Base-by-base conservation (phyloP, 106 monocot genomes). In the Posidonia australis region DNA sequence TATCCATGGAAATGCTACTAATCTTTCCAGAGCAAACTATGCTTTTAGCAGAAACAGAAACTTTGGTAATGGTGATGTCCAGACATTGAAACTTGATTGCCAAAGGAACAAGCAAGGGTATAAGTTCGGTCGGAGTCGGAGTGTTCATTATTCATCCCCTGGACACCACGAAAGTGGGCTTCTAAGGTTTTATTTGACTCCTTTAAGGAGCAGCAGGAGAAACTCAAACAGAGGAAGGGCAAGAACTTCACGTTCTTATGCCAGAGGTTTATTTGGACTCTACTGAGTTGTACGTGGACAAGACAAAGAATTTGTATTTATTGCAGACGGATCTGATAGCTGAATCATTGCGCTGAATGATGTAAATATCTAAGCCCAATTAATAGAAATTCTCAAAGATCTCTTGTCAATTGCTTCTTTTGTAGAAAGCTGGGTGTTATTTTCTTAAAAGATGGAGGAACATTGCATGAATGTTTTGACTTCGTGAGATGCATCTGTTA, bases 151-250 rank as follows among this genome's bases (percentile, higher is more conserved):
- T 48, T 80, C 80, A 18, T 87, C 96, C 32, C 90, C 86, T 20
- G 78, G 84, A 0, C 87, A 81, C 44, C 18, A 87, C 31, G 96
- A 96, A 45, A 96, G 74, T 72, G 96, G 96, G 23, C 87, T 96
- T 62, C 67, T 96, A 5, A 69, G 96, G 22, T 96, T 96, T 70
- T 96, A 96, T 74, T 73, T 96, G 70, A 96, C 96, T 63, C 96
- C 96, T 47, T 67, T 96, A 76, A 82, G 96, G 75, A 80, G 72
- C 61, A 85, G 77, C 58, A 80, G 86, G 72, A 90, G 79, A 44
- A 74, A 47, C 58, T 49, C 72, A 55, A 67, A 56, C 54, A 82
- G 73, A 59, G 55, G 69, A 57, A 87, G 96, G 82, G 70, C 62
- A 76, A 86, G 46, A 57, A 74, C 65, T 72, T 76, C 93, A 65